Evolutionary conservation across 1,139 yeast species (phyloP), one percentile per base, ranked within the genome.

Genomic region (Kazachstania sp.): DNA sequence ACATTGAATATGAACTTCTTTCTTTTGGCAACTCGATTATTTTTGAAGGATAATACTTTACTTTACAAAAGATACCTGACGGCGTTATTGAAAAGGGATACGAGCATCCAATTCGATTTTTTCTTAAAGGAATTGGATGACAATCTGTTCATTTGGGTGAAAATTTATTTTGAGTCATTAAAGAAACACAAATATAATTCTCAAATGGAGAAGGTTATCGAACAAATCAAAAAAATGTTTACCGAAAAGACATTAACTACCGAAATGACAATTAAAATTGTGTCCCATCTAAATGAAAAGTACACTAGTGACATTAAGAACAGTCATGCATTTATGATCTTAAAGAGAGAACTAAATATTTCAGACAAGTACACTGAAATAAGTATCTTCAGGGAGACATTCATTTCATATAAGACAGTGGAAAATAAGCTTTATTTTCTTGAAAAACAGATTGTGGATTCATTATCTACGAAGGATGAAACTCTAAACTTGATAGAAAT

Each of bases 321-420:
- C 32, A 45, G 51, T 41, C 55, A 53, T 31, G 54, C 51, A 13
- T 61, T 62, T 38, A 49, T 51, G 5, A 44, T 50, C 15, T 42
- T 63, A 41, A 59, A 60, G 40, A 48, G 55, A n/a, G 57, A 55
- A 12, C 54, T 62, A 34, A 53, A 54, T 16, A 60, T 62, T 8
- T 57, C 64, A 2, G 54, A 61, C 47, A 50, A 43, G 29, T 64
- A 59, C 42, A 54, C 58, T 2, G 63, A 62, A 36, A 55, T 54
- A 36, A 57, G 62, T 45, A 42, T 52, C 3, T 61, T 61, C 26
- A 54, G 59, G 34, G 61, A 60, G 26, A 40, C 48, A 34, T 44
- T 49, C 13, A 51, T 47, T 42, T 48, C 39, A 18, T 38, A 34
- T 12, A 23, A 16, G 15, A 40, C 19, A 15, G 32, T 31, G 2